Conservation (phyloP, 139 green algal species). For the Chlamydomonas sp. region DNA sequence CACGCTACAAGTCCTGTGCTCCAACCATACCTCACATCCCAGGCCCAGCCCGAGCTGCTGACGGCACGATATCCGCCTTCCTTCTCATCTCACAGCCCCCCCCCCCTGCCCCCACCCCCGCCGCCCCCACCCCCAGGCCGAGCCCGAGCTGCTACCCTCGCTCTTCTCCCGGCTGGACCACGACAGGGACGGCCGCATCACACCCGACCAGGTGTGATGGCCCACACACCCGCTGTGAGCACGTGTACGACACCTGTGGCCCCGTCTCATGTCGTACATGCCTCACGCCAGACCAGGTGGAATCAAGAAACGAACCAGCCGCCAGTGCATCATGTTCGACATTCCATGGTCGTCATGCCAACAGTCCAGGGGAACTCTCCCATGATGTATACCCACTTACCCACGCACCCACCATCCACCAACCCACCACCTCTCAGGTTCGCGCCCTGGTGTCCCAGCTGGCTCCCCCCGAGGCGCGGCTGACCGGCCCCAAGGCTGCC, state of each 20-base stretch:
- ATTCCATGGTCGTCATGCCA: too few relatives aligned
- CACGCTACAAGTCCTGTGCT: too few relatives aligned
- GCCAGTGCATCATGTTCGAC: neutral
- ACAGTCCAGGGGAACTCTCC: too few relatives aligned
- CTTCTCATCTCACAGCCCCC: too few relatives aligned
- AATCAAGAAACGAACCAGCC: neutral
- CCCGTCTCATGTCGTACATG: neutral
- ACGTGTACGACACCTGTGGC: neutral
- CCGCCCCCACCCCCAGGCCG: neutral
- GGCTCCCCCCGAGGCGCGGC: neutral
- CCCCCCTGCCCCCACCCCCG: too few relatives aligned
- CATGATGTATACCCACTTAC: too few relatives aligned
- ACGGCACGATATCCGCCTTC: too few relatives aligned
- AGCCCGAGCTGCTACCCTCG: neutral
- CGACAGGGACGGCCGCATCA: slow-evolving; percentile 9
- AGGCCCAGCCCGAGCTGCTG: neutral
- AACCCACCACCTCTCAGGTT: neutral
- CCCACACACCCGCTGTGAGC: neutral
- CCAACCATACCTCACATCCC: neutral
- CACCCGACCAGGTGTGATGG: neutral
- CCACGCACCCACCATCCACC: too few relatives aligned
- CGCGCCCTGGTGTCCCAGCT: neutral
- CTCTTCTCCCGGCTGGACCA: neutral
- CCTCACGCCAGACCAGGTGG: too few relatives aligned
- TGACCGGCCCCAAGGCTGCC: neutral